A percentile compares a stretch with the other conserved stretches of the same genome.
These are phyloP conservation scores for Galeopsis tetrahit DNA, from an alignment of 257 asterid genomes.

Conservation along the genomic window DNA sequence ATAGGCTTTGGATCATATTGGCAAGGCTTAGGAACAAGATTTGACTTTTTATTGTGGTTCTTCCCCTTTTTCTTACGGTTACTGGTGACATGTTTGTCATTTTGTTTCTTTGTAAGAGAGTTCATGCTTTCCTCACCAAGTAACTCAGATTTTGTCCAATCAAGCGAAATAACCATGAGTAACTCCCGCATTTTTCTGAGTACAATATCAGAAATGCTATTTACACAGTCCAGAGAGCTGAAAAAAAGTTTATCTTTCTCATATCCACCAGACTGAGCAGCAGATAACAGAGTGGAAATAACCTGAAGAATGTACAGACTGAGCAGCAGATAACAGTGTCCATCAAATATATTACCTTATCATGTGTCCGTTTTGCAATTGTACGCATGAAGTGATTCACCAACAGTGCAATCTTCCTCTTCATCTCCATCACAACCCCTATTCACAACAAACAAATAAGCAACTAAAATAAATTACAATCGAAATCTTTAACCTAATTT, in stretches of 20 bases:
- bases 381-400: slow-evolving; percentile 65
- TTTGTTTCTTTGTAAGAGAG: slow-evolving; percentile 48
- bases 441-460: slow-evolving; percentile 3
- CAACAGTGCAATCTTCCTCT: slow-evolving; percentile 65
- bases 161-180: slow-evolving; percentile 84
- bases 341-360: slow-evolving; percentile 55
- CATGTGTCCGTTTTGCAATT: slow-evolving; percentile 64
- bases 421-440: slow-evolving; percentile 77
- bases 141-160: slow-evolving; percentile 89
- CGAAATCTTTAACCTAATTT: not conserved
- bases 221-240: slow-evolving; percentile 78
- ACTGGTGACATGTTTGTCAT: slow-evolving; percentile 59
- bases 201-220: slow-evolving; percentile 71
- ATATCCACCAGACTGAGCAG: slow-evolving; percentile 50
- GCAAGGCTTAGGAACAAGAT: slow-evolving; percentile 54
- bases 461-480: not conserved
- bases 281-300: slow-evolving; percentile 58
- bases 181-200: slow-evolving; percentile 78
- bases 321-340: no score
- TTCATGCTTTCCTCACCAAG: slow-evolving; percentile 66
- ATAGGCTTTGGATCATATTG: slow-evolving; percentile 48
- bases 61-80: slow-evolving; percentile 83
- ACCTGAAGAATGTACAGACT: slow-evolving; percentile 78
- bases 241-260: slow-evolving; percentile 64
- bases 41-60: slow-evolving; percentile 65